Evolutionary conservation across 306 rosid species (phyloP), one percentile per base, ranked within the genome.

Genomic region (Betula pendula): DNA sequence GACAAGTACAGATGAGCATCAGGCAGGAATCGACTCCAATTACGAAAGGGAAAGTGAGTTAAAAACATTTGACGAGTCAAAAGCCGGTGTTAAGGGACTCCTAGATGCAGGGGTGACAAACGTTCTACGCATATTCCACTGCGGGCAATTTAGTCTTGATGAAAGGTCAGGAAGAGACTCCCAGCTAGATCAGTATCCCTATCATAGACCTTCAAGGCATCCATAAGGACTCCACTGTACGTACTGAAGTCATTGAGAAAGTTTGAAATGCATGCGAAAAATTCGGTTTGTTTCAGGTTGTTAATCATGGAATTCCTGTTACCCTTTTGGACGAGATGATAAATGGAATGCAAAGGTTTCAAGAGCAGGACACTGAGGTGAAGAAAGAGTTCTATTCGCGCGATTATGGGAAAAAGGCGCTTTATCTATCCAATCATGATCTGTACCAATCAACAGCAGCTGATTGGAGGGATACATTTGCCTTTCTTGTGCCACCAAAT

Each of bases 21-120:
- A 68, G 48, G 73, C 45, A 75, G 31, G 11, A 45, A 79, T 43
- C 2, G 43, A 72, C 50, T 77, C 75, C 22, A 50, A 13, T n/a
- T 87, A 81, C 68, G 85, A 84, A 5, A 59, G 86, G 11, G 16
- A 58, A 49, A 84, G 77, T 58, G 87, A 88, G 51, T 20, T 84
- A 4, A 77, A 83, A 74, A 83, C 83, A 20, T 88, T 88, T 56
- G 88, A 81, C 31, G 84, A 88, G 1, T 71, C 88, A 44, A 88
- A 81, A 80, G 69, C 77, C 6, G 85, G 92, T 8, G 92, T 88
- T 2, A 85, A 72, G 47, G 92, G 92, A 66, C 74, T 88, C 4
- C 77, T 82, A 5, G 90, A 88, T 51, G 59, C 82, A 13, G 87
- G 90, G 17, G 60, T 86, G 5, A 19, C 73, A 6, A 81, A 75